Conservation (phyloP, 2,329 filamentous ascomycete genomes). For the Periconia digitata region DNA sequence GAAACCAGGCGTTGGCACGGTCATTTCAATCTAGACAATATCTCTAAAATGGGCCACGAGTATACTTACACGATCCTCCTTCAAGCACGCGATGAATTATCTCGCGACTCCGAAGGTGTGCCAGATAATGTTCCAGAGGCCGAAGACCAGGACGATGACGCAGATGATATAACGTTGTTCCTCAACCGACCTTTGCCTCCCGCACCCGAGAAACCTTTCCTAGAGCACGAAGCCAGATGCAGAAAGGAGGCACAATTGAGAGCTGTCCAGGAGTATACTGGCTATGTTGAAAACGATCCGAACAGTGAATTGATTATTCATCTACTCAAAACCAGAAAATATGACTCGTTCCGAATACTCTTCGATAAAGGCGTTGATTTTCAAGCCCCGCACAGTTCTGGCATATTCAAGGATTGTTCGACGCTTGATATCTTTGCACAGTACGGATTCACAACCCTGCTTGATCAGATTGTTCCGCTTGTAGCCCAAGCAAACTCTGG, state of each 20-base stretch:
- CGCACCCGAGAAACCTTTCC: not conserved
- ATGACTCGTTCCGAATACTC: not conserved
- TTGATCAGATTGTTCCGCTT: not conserved
- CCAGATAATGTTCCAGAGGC: not conserved
- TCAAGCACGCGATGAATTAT: not conserved
- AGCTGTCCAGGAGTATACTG: not conserved
- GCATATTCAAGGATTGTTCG: not conserved
- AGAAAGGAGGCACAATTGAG: not conserved
- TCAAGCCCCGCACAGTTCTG: not conserved
- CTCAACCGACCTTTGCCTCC: not conserved
- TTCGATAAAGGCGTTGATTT: constrained; percentile 6
- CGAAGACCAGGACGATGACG: not conserved
- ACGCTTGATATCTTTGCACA: not conserved
- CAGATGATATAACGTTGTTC: not conserved
- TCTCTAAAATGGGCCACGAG: not conserved
- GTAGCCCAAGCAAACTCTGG: not conserved
- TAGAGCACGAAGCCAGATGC: not conserved
- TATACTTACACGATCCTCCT: not conserved
- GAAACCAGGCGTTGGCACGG: not conserved
- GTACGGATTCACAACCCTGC: not conserved
- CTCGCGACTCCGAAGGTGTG: not conserved
- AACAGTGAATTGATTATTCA: not conserved
- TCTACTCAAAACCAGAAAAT: constrained; percentile 1
- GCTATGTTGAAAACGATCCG: not conserved
- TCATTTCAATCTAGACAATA: not conserved